Base-by-base conservation (phyloP, 2,329 filamentous ascomycete species). In the Zasmidium cellare region DNA sequence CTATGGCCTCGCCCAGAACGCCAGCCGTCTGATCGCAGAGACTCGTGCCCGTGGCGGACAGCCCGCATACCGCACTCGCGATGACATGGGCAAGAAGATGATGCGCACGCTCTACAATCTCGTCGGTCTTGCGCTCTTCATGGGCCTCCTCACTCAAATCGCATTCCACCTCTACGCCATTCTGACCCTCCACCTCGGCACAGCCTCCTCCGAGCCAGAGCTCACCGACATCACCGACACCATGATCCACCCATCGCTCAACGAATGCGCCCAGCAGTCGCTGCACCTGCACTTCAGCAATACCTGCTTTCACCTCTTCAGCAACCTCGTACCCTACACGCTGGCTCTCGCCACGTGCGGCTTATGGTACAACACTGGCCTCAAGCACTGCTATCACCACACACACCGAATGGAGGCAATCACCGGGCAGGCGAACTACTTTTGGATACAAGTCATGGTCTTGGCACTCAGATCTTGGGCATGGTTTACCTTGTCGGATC, bases 21-120 rank as follows among this genome's bases (percentile, higher is more conserved):
- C 61, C 28, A 57, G 96, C 28, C 82, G 88, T 51, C 84, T 88
- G 60, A 86, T 91, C 79, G 85, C 96, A 76, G 86, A 91, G 47
- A 84, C 84, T 44, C 74, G 71, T 56, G 70, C 69, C 28, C 62
- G 71, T 46, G 69, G 69, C 51, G 67, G 65, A 24, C 54, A 55
- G 6, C 66, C 56, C 14, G 46, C 44, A 65, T 87, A 80, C 49
- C 76, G 77, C 58, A 79, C 71, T 59, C 78, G 76, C 23, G 79
- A 77, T 62, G 74, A 76, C 9, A 80, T 63, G 74, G 56, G 54
- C 16, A 72, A 72, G 62, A 67, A 65, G 60, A 61, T 59, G 28
- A 70, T 67, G 67, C 63, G 70, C 52, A 59, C 55, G 22, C 9
- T 66, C n/a, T 54, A 72, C 38, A 57, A 57, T 5, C 18, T 62